Base-by-base conservation (phyloP, 441 rosid species). In the Croton setiger region DNA sequence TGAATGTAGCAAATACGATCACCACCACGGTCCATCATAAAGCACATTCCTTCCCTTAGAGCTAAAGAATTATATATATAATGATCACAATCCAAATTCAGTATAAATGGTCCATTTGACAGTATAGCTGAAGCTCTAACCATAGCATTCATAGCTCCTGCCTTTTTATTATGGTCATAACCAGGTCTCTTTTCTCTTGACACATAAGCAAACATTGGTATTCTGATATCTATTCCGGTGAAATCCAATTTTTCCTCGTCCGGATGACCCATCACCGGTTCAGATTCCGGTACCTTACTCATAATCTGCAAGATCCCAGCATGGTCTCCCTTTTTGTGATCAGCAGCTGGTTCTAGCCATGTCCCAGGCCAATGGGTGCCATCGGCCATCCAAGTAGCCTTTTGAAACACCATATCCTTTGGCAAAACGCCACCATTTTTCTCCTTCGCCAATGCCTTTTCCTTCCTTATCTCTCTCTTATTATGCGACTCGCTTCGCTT, bases 291-390 rank as follows among this genome's bases (percentile, higher is more conserved):
- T 12, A 88, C 90, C 74, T 88, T 90, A 23, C 85, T 86, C 98
- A 92, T 90, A 53, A 91, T 77, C 93, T 91, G 75, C 36, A 90
- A 33, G 67, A 92, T 92, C 15, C 97, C 97, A 0, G 95, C 95
- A 68, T 92, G 98, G 68, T 92, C 98, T 39, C 98, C 97, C 75
- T 87, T 90, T 31, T 82, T 2, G 64, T 92, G 97, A 70, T 90
- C 97, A 17, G 88, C 67, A 4, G 71, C 71, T 2, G 95, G 82
- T 35, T 71, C 66, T 63, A 81, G 80, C 98, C 98, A 92, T 0
- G 97, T 88, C 1, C 98, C 98, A 21, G 98, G 98, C 98, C 98
- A 92, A 39, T 90, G 97, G 4, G 96, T 90, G 11, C 97, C 97
- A 65, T 92, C 97, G 37, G 98, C 97, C 98, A 92, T 92, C 98